These are phyloP conservation scores for Wallacemonas rigidus DNA, from an alignment of 208 protist genomes.

Conservation along the genomic window DNA sequence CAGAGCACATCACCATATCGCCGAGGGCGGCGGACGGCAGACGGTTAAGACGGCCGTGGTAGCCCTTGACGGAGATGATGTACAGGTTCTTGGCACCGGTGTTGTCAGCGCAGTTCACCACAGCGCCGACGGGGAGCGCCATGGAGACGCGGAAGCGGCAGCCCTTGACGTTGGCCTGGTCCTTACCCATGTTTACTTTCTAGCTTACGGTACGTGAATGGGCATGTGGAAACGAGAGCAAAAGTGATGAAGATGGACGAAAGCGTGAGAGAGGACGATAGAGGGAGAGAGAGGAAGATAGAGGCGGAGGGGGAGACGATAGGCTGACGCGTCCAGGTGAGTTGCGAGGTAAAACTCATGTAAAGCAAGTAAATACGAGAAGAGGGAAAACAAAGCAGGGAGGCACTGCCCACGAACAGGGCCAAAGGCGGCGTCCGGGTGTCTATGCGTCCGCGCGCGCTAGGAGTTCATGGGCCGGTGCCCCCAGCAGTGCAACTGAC, in stretches of 20 bases:
- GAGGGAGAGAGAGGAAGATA: conserved; percentile 11
- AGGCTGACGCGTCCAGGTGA: background rate
- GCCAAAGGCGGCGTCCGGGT: too few species aligned
- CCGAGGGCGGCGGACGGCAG: conserved; percentile 97
- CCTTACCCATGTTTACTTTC: conserved; percentile 87
- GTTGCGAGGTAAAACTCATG: background rate
- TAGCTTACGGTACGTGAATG: conserved; percentile 21
- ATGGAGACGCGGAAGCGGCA: conserved; percentile 99
- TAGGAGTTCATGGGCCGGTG: too few species aligned
- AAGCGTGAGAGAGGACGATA: background rate
- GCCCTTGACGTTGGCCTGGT: conserved; percentile 90
- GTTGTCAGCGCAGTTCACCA: conserved; percentile 99
- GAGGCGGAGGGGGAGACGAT: background rate
- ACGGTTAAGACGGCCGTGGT: conserved; percentile 98
- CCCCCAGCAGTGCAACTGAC: too few species aligned
- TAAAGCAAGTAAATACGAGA: too few species aligned
- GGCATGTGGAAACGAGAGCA: background rate
- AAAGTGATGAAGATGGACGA: background rate
- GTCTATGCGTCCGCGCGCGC: too few species aligned
- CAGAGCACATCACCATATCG: conserved; percentile 99
- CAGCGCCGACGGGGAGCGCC: conserved; percentile 98
- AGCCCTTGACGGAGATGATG: conserved; percentile 98
- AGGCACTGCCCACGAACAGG: too few species aligned
- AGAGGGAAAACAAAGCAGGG: too few species aligned
- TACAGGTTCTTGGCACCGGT: conserved; percentile 99